Evolutionary conservation across 257 asterid species (phyloP), one percentile per base, ranked within the genome.

Genomic region (Solanum ossicruentum): DNA sequence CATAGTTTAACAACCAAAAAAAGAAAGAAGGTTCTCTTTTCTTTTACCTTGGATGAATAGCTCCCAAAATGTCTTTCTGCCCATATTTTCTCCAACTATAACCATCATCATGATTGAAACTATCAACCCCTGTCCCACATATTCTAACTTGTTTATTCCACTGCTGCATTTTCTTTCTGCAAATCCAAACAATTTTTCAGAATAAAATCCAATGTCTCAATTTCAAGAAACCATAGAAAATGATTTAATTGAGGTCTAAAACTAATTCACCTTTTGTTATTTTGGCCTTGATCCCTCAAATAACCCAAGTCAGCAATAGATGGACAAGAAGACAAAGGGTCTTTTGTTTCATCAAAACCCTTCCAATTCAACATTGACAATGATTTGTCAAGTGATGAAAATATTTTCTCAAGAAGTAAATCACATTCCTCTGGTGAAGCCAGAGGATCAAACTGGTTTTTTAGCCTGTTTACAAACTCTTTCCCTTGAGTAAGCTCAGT

Each of bases 21-120:
- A 13, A 13, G 2, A 23, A 6, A 8, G 9, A 15, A 21, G 1
- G 16, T 15, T 77, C 20, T n/a, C 86, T 91, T 7, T 10, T 70
- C 8, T 32, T 88, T 91, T 81, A 93, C 98, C 98, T 95, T 61
- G 97, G 98, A 89, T 88, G 86, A 84, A 16, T 90, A 49, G 95
- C 92, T 69, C 97, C 94, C 83, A 95, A 87, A 78, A 95, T 93
- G 56, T 88, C 92, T 84, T 95, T 95, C 89, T 94, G 97, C 15
- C 98, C 98, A 82, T 95, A 95, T 88, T 95, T 95, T 80, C 97
- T 91, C 98, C 98, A 95, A 80, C 89, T 88, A 60, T 89, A 86
- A 6, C 97, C 98, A 90, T 94, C 97, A 65, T 88, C 90, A n/a
- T 86, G 72, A n/a, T 43, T 73, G 0, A 85, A 90, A 75, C 92